These are phyloP conservation scores for Naumovozyma baii DNA, from an alignment of 805 yeast species.

Conservation along the genomic window DNA sequence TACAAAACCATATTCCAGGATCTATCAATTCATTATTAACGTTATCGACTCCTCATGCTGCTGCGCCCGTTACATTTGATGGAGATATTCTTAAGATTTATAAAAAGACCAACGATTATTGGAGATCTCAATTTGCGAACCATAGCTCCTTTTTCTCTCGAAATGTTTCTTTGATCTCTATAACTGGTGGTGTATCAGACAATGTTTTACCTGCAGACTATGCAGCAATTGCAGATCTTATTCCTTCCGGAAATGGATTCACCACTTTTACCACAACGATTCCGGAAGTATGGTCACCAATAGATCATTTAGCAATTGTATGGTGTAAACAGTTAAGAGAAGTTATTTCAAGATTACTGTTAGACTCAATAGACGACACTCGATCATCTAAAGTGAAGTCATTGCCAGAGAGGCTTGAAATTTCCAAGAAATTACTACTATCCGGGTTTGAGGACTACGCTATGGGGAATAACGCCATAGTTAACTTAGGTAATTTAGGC, in stretches of 20 bases:
- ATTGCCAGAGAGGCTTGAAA: slow-evolving; percentile 46
- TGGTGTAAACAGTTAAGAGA: slow-evolving; percentile 89
- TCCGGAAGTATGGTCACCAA: slow-evolving; percentile 86
- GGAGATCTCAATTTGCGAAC: slow-evolving; percentile 54
- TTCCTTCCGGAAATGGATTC: slow-evolving; percentile 71
- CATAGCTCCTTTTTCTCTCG: slow-evolving; percentile 17
- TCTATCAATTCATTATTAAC: slow-evolving; percentile 81
- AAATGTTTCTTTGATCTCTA: slow-evolving; percentile 65
- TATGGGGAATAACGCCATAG: slow-evolving; percentile 1
- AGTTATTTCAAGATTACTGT: slow-evolving; percentile 46
- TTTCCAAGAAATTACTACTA: slow-evolving; percentile 37
- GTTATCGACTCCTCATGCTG: slow-evolving; percentile 83
- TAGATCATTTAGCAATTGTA: slow-evolving; percentile 89
- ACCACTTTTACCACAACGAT: slow-evolving; percentile 78
- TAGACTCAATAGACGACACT: slow-evolving; percentile 47
- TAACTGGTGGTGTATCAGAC: slow-evolving; percentile 83
- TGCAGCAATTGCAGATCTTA: slow-evolving; percentile 58
- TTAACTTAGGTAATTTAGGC: neutral
- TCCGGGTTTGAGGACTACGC: slow-evolving; percentile 49
- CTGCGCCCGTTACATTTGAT: slow-evolving; percentile 89
- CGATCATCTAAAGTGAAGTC: slow-evolving; percentile 42
- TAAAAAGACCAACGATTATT: slow-evolving; percentile 62
- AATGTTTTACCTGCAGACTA: slow-evolving; percentile 82
- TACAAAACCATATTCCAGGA: slow-evolving; percentile 60
- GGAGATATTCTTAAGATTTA: slow-evolving; percentile 74